These are phyloP conservation scores for Populus tomentosa DNA, from an alignment of 441 rosid genomes.

Conservation along the genomic window DNA sequence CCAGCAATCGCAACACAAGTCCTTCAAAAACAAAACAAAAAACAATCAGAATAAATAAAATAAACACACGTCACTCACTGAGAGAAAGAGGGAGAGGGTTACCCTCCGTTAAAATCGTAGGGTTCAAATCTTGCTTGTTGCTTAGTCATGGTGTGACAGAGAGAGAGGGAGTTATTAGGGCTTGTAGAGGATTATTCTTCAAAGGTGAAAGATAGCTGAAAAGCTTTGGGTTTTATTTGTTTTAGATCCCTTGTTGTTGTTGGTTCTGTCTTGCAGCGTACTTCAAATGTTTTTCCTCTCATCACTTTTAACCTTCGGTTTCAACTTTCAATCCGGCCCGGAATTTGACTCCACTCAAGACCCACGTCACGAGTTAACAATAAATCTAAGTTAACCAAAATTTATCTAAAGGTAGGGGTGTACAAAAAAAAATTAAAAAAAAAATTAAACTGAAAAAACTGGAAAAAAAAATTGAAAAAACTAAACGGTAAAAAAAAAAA, in stretches of 20 bases:
- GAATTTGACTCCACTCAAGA: too few relatives aligned
- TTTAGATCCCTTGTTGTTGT: not conserved
- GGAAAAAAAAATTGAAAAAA: too few relatives aligned
- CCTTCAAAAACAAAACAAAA: slow-evolving; percentile 30
- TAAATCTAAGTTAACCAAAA: too few relatives aligned
- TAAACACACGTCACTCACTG: not conserved
- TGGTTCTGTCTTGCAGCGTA: not conserved
- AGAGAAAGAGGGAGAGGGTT: not conserved
- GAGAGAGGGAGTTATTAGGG: not conserved
- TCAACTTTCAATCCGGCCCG: too few relatives aligned
- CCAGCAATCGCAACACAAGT: slow-evolving; percentile 96
- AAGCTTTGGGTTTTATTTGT: not conserved
- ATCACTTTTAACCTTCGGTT: too few relatives aligned
- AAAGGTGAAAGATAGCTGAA: not conserved
- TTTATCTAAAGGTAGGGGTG: too few relatives aligned
- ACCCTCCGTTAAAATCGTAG: slow-evolving; percentile 72
- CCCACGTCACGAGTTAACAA: too few relatives aligned
- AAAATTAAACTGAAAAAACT: too few relatives aligned
- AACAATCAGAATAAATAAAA: not conserved
- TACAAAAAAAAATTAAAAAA: too few relatives aligned
- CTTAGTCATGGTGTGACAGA: slow-evolving; percentile 50
- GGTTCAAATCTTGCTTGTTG: slow-evolving; percentile 83
- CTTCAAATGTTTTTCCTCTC: not conserved
- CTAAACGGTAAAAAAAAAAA: too few relatives aligned
- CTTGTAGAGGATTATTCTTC: not conserved